Base-by-base conservation (phyloP, 192 early-diverging fungal genomes). In the Coemansia sp. region DNA sequence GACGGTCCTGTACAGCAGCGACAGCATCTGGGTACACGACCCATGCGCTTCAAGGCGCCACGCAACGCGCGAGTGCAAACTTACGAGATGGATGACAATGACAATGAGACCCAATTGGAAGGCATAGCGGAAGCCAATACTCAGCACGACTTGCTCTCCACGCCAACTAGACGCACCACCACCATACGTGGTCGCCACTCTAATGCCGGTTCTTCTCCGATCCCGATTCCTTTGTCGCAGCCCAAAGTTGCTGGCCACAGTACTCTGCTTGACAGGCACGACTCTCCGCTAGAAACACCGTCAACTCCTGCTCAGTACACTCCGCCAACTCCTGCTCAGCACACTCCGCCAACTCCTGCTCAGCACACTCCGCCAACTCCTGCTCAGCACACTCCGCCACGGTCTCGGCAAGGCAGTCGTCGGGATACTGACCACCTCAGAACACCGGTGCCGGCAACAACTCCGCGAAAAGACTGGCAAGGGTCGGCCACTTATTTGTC, bases 1-100 rank as follows among this genome's bases (percentile, higher is more conserved):
- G 23, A 62, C 26, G 23, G 33, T 23, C 26, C 37, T 36, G 16
- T 21, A n/a, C 63, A 42, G 13, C 39, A 57, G 6, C 56, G 72
- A 25, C 73, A 73, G 68, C 58, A 73, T 16, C 42, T 76, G 23
- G 79, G 61, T 5, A 68, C 74, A 6, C 63, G 74, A 6, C 50
- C 74, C 20, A 76, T 76, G 65, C 64, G 79, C 8, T 82, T 82
- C 21, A 76, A 68, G 59, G 74, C 79, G 9, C 79, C 79, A 23
- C 69, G 57, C 7, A 72, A 76, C 41, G 79, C 74, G n/a, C 70
- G 74, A 18, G 70, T 50, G 0, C 79, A 76, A 42, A 73, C 74
- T 0, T 76, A 61, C 21, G 79, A 82, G 37, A 58, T 71, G 13
- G 79, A 82, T 20, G 74, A 76, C 8, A 62, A 45, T 47, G 68